These are phyloP conservation scores for Yamadazyma dendronema DNA, from an alignment of 1,139 yeast species.

Conservation along the genomic window DNA sequence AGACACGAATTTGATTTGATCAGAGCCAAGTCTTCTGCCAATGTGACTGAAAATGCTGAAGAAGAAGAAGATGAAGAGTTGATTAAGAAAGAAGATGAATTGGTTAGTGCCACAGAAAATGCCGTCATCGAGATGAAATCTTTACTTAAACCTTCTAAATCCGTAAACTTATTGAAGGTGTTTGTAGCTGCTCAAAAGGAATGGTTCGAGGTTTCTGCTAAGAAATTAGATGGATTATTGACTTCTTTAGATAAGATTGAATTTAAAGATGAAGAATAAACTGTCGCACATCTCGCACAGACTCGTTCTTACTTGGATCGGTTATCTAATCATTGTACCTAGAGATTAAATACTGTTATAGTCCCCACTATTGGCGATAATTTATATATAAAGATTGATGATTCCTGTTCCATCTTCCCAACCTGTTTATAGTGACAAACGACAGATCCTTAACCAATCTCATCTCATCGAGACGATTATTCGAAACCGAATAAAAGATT, in stretches of 20 bases:
- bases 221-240: constrained; percentile 34
- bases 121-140: constrained; percentile 79
- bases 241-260: constrained; percentile 35
- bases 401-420: constrained; percentile 3
- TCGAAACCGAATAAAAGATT: constrained; percentile 65
- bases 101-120: constrained; percentile 70
- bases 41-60: constrained; percentile 35
- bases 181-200: constrained; percentile 67
- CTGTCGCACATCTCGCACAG: too few relatives aligned
- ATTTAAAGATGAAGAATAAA: constrained; percentile 28
- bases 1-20: constrained; percentile 70
- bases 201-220: constrained; percentile 52
- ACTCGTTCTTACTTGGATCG: too few relatives aligned
- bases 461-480: constrained; percentile 63
- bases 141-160: constrained; percentile 64
- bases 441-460: constrained; percentile 45
- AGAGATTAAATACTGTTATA: too few relatives aligned
- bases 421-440: constrained; percentile 21
- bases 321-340: not conserved
- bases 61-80: constrained; percentile 48
- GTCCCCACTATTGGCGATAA: too few relatives aligned
- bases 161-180: constrained; percentile 58
- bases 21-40: constrained; percentile 39
- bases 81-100: constrained; percentile 71
- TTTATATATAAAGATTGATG: not conserved